Percentiles rank a stretch among this genome's conserved stretches.
Conservation (phyloP, 371 early-diverging fungal genomes). For the Mortierella sp. region DNA sequence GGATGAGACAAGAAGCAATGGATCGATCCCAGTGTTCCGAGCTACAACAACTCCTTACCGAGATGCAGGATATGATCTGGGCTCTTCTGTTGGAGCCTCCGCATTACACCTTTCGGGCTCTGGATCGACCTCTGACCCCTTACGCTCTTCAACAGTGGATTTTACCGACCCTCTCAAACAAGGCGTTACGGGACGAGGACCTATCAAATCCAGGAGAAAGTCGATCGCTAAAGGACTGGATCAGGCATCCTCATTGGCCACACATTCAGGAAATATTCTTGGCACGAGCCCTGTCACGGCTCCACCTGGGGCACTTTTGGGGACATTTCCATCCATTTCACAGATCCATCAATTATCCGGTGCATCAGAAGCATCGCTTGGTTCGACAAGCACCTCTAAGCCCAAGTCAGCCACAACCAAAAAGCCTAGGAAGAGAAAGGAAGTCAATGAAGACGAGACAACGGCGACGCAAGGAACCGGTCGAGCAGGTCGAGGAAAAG, state of each 20-base stretch:
- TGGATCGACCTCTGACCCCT: constrained; percentile 17
- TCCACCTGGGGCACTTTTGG: not conserved
- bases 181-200: constrained; percentile 51
- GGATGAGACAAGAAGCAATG: constrained; percentile 31
- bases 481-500: constrained; percentile 42
- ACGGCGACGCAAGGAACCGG: constrained; percentile 8
- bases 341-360: constrained; percentile 6
- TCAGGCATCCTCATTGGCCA: constrained; percentile 20
- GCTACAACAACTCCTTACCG: constrained; percentile 8
- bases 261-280: constrained; percentile 21
- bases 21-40: constrained; percentile 14
- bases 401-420: constrained; percentile 22
- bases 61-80: constrained; percentile 6
- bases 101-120: constrained; percentile 9
- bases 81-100: constrained; percentile 3
- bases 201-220: constrained; percentile 51
- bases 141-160: constrained; percentile 29
- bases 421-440: constrained; percentile 46
- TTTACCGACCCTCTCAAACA: constrained; percentile 38
- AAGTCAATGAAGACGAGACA: constrained; percentile 13
- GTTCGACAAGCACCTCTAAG: constrained; percentile 18
- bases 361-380: constrained; percentile 17
- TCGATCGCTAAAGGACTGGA: constrained; percentile 52
- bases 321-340: not conserved
- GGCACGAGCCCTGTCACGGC: constrained; percentile 16